Base-by-base conservation (phyloP, 352 stramenopile genomes). In the Pythium aristosporum region DNA sequence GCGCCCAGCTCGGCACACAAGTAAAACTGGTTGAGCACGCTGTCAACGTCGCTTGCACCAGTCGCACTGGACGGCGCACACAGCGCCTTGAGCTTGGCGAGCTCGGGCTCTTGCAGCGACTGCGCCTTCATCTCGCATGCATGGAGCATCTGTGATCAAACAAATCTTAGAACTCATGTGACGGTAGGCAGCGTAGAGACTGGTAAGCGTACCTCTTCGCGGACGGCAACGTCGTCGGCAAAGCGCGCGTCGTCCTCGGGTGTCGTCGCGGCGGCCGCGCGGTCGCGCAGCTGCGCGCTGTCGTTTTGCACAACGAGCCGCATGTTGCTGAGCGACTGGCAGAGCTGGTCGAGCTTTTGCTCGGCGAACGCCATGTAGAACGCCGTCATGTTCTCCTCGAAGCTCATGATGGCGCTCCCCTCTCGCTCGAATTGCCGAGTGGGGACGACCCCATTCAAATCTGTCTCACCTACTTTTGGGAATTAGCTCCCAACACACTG, bases 341-440 rank as follows among this genome's bases (percentile, higher is more conserved):
- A 87, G 48, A 87, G 76, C 41, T 74, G 71, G 43, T 92, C 85
- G 32, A 92, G 61, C 59, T 86, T 75, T 44, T 89, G 69, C 72
- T 94, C 85, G 23, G 85, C 85, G 48, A 90, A 74, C 57, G 77
- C 85, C 79, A 90, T 80, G 76, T 92, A 90, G 72, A 94, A 94
- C 61, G 76, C 68, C 62, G 74, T 90, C 68, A 94, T 74, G 71
- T 83, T 86, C 62, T 91, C 79, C 65, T 94, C 77, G 63, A 94
- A 94, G 74, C 73, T 79, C 80, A 88, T 91, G 44, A 28, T 41
- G 34, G 12, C 28, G 42, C 9, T 23, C 11, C 2, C 4, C 37
- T 12, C 37, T 42, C 15, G 37, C 15, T 42, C 37, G 16, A 54
- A 34, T 46, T 16, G 32, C 23, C 28, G 1, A 12, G 7, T 32